Base-by-base conservation (phyloP, 139 green algal genomes). In the Ettlia oleoabundans region DNA sequence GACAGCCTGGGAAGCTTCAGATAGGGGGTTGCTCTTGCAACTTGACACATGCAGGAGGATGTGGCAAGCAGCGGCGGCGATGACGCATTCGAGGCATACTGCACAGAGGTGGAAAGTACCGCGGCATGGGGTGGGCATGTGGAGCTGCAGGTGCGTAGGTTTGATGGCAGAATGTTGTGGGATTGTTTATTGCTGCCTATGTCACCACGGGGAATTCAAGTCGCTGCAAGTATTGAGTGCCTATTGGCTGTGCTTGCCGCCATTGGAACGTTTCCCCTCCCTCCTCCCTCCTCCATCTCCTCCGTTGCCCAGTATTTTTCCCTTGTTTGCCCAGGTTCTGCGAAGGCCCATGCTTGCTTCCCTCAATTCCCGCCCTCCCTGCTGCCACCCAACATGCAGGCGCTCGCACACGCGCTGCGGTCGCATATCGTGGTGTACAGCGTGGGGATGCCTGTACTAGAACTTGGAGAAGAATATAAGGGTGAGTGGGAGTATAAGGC, bases 101-200 rank as follows among this genome's bases (percentile, higher is more conserved):
- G 94, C 82, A 10, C 80, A 22, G 85, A 92, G 38, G 78, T 96
- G 66, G 94, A 94, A 76, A 43, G 40, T 7, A 98, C 92, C 0
- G 96, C 96, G 22, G 89, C 81, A 24, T 98, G 95, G 95, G 96
- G 96, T 5, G 96, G 96, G 3, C 96, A 99, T 69, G 51, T 96
- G 47, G 96, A 99, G 89, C 89, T 99, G 30, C 77, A 82, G 26
- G 96, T 94, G 87, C 98, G 35, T 32, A 32, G 55, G 18, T 9
- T n/a, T 15, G 18, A 9, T 85, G 92, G 41, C 58, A 84, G 6
- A 65, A 47, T 61, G 26, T 66, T 52, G 38, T n/a, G 55, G 5
- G 55, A 15, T n/a, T 32, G 15, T 10, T 58, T 15, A 58, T 58
- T 58, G 47, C 13, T 58, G 47, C 15, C n/a, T n/a, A n/a, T n/a